phyloP scores from a whole-genome alignment of 768 basidiomycete species.

The Amylocystis lapponica region DNA sequence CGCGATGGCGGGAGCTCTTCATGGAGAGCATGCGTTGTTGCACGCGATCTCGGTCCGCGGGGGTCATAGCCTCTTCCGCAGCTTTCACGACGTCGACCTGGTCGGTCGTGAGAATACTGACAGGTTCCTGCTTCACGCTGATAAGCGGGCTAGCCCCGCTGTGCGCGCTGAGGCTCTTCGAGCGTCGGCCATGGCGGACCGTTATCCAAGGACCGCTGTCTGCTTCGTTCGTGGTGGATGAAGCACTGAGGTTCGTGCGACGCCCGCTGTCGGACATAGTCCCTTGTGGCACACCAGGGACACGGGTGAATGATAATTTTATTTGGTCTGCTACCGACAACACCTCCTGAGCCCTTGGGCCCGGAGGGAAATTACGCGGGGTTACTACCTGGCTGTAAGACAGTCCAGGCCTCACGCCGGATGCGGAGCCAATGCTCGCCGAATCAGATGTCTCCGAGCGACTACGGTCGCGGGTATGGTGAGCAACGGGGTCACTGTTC shows the following conservation, averaged over 20 bases:
- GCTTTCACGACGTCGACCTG: not conserved
- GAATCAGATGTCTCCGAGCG: too few relatives aligned
- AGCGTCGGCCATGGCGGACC: constrained; percentile 1
- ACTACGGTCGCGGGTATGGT: too few relatives aligned
- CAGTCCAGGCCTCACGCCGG: too few relatives aligned
- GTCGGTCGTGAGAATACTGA: not conserved
- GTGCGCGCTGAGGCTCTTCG: not conserved
- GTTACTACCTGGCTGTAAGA: constrained; percentile 7
- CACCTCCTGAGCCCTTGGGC: not conserved
- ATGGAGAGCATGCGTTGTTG: not conserved
- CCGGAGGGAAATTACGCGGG: constrained; percentile 5
- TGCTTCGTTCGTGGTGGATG: constrained; percentile 4
- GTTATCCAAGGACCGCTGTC: not conserved
- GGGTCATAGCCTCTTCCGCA: not conserved
- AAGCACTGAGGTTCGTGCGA: not conserved
- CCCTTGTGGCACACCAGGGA: not conserved
- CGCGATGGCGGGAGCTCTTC: not conserved
- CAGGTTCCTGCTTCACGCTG: too few relatives aligned
- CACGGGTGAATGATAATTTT: not conserved
- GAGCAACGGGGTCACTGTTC: too few relatives aligned
- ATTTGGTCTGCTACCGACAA: not conserved
- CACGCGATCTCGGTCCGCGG: not conserved
- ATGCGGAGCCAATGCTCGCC: too few relatives aligned
- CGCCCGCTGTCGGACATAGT: not conserved
- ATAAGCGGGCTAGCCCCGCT: not conserved